Conservation (phyloP, 257 asterid species). For the Thymus quinquecostatus region DNA sequence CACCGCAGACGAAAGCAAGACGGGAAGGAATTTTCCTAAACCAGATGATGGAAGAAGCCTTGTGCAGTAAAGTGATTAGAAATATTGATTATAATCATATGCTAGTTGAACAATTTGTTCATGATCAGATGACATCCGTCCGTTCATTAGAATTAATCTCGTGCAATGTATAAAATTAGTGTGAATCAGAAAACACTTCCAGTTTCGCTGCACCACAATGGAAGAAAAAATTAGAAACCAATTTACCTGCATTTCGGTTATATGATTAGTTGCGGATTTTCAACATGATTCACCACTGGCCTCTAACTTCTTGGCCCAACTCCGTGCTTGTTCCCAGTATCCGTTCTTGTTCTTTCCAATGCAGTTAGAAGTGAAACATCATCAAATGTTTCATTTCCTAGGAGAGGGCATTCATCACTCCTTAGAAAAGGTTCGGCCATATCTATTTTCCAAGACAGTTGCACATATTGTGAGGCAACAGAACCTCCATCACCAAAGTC, state of each 20-base stretch:
- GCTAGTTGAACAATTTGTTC: no score
- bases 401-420: constrained; percentile 76
- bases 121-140: no score
- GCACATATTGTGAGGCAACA: constrained; percentile 67
- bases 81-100: no score
- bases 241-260: constrained; percentile 93
- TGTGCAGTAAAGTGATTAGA: no score
- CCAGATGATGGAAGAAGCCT: no score
- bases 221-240: constrained; percentile 18
- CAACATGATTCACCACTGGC: constrained; percentile 81
- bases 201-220: neutral
- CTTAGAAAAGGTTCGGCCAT: constrained; percentile 94
- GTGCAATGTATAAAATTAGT: no score
- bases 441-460: constrained; percentile 80
- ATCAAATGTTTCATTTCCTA: constrained; percentile 80
- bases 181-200: no score
- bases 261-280: constrained; percentile 85
- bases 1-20: no score
- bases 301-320: constrained; percentile 93
- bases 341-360: constrained; percentile 63
- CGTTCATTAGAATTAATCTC: no score
- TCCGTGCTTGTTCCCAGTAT: constrained; percentile 97
- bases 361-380: constrained; percentile 77
- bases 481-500: constrained; percentile 95
- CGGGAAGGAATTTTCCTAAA: no score